Conservation (phyloP, 1,284 basidiomycete genomes). For the Coniophora puteana region DNA sequence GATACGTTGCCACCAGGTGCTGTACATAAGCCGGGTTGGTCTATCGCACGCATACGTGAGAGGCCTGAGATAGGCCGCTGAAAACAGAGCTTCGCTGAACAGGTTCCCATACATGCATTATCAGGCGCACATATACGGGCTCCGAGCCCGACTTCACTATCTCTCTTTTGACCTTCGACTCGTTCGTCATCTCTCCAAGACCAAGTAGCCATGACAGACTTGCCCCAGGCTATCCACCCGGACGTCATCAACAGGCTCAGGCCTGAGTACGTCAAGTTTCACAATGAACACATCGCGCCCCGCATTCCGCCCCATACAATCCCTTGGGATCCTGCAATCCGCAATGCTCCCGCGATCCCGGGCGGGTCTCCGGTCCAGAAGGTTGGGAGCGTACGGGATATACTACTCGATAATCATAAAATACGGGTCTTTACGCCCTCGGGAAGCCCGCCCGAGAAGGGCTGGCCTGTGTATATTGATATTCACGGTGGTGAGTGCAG, state of each 20-base stretch:
- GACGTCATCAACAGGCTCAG: constrained; percentile 53
- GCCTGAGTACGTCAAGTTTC: constrained; percentile 60
- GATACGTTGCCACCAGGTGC: too few species aligned
- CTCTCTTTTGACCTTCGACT: not conserved
- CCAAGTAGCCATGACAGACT: too few species aligned
- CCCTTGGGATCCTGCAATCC: constrained; percentile 56
- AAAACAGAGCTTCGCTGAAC: too few species aligned
- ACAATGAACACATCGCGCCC: constrained; percentile 45
- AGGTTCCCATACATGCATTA: too few species aligned
- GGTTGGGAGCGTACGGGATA: constrained; percentile 51
- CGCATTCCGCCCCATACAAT: constrained; percentile 48
- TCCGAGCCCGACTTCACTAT: too few species aligned
- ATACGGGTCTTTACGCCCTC: constrained; percentile 59
- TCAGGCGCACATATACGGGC: too few species aligned
- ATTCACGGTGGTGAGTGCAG: constrained; percentile 53
- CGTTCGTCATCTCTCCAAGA: not conserved
- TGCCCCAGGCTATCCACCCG: constrained; percentile 54
- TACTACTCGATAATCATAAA: constrained; percentile 40
- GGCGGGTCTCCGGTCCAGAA: constrained; percentile 50
- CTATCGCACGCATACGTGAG: too few species aligned
- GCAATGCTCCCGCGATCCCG: constrained; percentile 49
- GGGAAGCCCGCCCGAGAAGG: constrained; percentile 25
- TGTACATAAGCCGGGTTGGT: too few species aligned
- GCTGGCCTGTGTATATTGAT: constrained; percentile 61
- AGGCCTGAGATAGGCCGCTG: too few species aligned